phyloP scores from a whole-genome alignment of 2,329 filamentous ascomycete species.

The Cladosporium sp. region DNA sequence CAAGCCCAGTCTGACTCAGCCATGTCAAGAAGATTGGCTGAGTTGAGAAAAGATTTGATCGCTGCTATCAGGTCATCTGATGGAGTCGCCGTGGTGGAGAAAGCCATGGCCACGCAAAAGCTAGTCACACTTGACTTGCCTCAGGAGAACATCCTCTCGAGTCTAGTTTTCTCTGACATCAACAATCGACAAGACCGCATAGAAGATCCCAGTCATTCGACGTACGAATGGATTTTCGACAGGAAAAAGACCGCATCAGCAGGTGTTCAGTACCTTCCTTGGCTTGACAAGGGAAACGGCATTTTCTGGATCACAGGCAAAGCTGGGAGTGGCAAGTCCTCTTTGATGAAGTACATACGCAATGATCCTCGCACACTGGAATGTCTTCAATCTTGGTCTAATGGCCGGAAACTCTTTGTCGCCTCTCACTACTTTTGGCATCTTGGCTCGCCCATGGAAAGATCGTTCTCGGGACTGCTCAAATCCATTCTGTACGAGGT shows the following conservation, averaged over 20 bases:
- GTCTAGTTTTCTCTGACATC: not conserved
- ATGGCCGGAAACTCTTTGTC: not conserved
- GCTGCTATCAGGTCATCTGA: not conserved
- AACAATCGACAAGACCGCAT: not conserved
- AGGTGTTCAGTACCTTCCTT: not conserved
- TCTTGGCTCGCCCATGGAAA: not conserved
- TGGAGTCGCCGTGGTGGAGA: not conserved
- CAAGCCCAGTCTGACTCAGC: not conserved
- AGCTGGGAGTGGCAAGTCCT: constrained; percentile 1
- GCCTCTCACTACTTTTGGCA: constrained; percentile 2
- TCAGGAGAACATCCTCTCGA: not conserved
- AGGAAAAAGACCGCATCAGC: not conserved
- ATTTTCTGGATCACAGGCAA: constrained; percentile 9
- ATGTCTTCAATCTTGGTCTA: not conserved
- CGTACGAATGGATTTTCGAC: not conserved
- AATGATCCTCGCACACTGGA: not conserved
- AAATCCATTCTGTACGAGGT: not conserved
- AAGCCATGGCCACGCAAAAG: not conserved
- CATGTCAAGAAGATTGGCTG: not conserved
- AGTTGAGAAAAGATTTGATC: not conserved
- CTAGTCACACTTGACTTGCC: not conserved
- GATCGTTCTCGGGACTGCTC: not conserved
- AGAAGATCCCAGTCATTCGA: not conserved
- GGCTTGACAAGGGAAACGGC: not conserved
- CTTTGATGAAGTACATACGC: constrained; percentile 4